Base-by-base conservation (phyloP, 2,329 filamentous ascomycete species). In the Fusarium coffeatum region DNA sequence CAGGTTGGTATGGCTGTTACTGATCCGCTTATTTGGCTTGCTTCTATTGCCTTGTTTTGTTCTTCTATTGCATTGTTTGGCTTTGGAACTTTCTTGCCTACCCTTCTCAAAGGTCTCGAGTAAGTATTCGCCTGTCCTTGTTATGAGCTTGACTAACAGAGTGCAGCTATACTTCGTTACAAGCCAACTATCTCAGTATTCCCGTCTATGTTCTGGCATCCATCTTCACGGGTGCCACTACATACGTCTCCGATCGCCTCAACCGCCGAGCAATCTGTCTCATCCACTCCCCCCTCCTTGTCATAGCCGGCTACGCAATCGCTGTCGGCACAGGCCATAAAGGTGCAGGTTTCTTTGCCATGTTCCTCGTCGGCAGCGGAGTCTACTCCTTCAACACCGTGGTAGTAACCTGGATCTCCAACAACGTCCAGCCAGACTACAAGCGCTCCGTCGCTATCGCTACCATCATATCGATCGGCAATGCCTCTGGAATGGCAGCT, bases 401-500 rank as follows among this genome's bases (percentile, higher is more conserved):
- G 5, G 25, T 72, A 8, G 50, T 72, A 18, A 67, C 69, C 37
- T 86, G 84, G 84, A 71, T 85, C 7, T 83, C 83, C 22, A 83
- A 83, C 45, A 86, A 85, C 34, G 76, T 82, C 3, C 81, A 83
- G 8, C 81, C 80, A 3, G 83, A 86, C 45, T 84, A 84, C 72
- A 80, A 83, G 27, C 80, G 84, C 18, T 83, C 84, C 0, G 79
- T 84, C 0, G 83, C 80, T 6, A 80, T 86, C 13, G 83, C 83
- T 0, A 73, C 83, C 28, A 80, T 84, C 12, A 81, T 83, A 53
- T 84, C 83, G 0, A 78, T 86, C 1, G 84, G 80, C 2, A 86
- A 86, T 32, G 81, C 79, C 3, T 83, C 83, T 0, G 84, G 84
- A 13, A 81, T 86, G 11, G 82, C 83, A 2, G 81, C 83, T 0